Evolutionary conservation across 192 early-diverging fungal species (phyloP).

Genomic region (Funneliformis geosporum): DNA sequence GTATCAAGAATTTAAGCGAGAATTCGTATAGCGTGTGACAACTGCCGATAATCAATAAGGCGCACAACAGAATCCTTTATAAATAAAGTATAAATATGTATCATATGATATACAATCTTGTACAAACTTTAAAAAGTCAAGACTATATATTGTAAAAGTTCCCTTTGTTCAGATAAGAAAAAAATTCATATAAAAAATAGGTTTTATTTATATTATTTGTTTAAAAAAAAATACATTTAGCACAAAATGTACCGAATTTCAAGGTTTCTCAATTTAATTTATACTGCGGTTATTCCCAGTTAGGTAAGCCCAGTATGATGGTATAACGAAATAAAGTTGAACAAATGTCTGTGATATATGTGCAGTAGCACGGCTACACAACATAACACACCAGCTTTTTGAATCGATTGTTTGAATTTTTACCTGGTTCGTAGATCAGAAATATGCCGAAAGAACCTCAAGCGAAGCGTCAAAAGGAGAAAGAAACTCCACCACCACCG

Average conservation of each 20-base stretch:
- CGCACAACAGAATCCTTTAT: neutral
- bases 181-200: neutral
- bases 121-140: neutral
- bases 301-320: too few relatives aligned
- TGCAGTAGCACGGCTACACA: too few relatives aligned
- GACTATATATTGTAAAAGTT: neutral
- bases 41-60: neutral
- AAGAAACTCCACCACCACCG: neutral
- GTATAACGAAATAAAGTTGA: too few relatives aligned
- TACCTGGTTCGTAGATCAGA: neutral
- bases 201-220: neutral
- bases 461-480: neutral
- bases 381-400: too few relatives aligned
- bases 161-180: neutral
- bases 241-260: too few relatives aligned
- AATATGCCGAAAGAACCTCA: constrained; percentile 25
- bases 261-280: too few relatives aligned
- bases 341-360: too few relatives aligned
- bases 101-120: neutral
- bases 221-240: too few relatives aligned
- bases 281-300: too few relatives aligned
- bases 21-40: neutral
- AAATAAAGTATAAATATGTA: neutral
- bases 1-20: neutral
- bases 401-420: neutral